Base-by-base conservation (phyloP, 208 protist species). In the Leishmania tarentolae region DNA sequence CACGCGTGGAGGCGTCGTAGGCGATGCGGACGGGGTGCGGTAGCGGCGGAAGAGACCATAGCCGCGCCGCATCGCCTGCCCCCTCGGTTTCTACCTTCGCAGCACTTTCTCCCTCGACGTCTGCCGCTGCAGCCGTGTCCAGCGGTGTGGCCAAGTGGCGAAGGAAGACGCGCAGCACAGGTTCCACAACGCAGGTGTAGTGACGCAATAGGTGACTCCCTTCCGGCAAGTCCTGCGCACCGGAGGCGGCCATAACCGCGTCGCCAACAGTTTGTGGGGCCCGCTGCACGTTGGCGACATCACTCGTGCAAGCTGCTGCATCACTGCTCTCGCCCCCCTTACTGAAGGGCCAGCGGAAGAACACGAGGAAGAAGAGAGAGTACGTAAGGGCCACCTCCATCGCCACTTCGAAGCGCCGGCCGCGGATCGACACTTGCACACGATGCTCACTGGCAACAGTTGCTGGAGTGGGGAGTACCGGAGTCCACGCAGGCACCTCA, bases 381-480 rank as follows among this genome's bases (percentile, higher is more conserved):
- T 94, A 91, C 31, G 52, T 50, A 13, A 87, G 79, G 15, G 90
- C 85, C 63, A 93, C 85, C 52, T 81, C 84, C 72, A 93, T 86
- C 35, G 89, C 79, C 53, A 86, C 93, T 75, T 97, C 91, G 87
- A 92, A 97, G 35, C 92, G 89, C 24, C 79, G 87, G 19, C 93
- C 93, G 42, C 92, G 88, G 31, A 94, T 78, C 17, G 86, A 80
- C 17, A 97, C 53, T 71, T 94, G 91, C 50, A 95, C 88, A n/a
- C 91, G 87, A 42, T 94, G 85, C 56, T 75, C 17, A 37, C 35
- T 15, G 19, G 81, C 74, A 28, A 82, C 70, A 1, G 78, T 53
- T 3, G 73, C 24, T 9, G 76, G 73, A 50, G 87, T 35, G n/a
- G 75, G 75, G 37, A 82, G 82, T 17, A 53, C 13, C 8, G 21